Percentiles rank a stretch among this genome's conserved stretches.
These are phyloP conservation scores for Austroboletus eburneus DNA, from an alignment of 768 basidiomycete species.

Conservation along the genomic window DNA sequence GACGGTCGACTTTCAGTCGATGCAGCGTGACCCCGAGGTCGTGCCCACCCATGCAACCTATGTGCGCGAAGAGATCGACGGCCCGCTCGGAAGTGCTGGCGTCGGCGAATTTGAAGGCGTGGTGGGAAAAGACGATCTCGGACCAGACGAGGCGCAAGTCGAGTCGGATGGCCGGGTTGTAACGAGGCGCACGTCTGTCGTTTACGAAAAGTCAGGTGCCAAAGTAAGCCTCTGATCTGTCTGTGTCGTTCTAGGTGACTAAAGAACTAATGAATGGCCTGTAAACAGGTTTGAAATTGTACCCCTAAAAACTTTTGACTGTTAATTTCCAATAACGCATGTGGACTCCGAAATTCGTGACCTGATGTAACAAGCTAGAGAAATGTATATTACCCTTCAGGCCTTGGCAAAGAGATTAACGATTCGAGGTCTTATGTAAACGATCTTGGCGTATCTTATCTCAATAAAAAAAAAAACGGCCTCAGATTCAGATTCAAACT, in stretches of 20 bases:
- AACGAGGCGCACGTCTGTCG: constrained; percentile 8
- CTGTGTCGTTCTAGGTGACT: neutral
- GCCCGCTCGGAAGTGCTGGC: constrained; percentile 26
- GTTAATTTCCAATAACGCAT: neutral
- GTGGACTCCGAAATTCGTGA: no score
- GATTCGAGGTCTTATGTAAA: no score
- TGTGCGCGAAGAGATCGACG: constrained; percentile 24
- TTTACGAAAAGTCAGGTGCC: constrained; percentile 12
- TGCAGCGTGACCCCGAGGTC: constrained; percentile 13
- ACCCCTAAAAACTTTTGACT: neutral
- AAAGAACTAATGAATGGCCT: neutral
- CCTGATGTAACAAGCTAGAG: no score
- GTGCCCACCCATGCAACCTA: constrained; percentile 25
- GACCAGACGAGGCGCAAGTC: constrained; percentile 19
- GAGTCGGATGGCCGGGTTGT: constrained; percentile 25
- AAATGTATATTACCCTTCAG: no score
- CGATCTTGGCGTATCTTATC: no score
- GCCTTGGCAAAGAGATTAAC: no score
- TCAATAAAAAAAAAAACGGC: no score
- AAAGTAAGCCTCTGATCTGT: constrained; percentile 14
- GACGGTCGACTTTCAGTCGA: constrained; percentile 19
- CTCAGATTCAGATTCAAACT: no score
- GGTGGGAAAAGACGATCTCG: constrained; percentile 27
- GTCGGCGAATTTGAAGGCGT: constrained; percentile 31
- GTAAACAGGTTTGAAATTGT: constrained; percentile 13